Percentiles rank a stretch among this genome's conserved stretches.
These are phyloP conservation scores for Hymenoscyphus salicellus DNA, from an alignment of 2,329 filamentous ascomycete genomes.

Conservation along the genomic window DNA sequence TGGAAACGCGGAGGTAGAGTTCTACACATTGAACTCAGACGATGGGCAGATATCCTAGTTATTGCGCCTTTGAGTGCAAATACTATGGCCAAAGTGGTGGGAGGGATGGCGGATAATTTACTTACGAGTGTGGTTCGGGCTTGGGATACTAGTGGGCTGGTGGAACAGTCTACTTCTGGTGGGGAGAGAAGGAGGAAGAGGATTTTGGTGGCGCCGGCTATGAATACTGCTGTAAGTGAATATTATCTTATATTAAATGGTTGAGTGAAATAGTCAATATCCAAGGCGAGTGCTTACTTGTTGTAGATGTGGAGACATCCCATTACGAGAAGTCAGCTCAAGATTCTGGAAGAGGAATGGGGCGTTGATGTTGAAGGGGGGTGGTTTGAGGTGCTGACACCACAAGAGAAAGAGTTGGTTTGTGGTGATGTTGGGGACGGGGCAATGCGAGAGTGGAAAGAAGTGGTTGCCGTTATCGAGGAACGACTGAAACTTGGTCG, in stretches of 20 bases:
- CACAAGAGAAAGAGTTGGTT: conserved; percentile 73
- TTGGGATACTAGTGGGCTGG: conserved; percentile 65
- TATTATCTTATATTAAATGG: not conserved
- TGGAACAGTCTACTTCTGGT: conserved; percentile 15
- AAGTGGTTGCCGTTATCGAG: conserved; percentile 67
- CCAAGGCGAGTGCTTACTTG: not conserved
- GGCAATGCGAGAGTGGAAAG: conserved; percentile 78
- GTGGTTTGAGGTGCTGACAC: conserved; percentile 70
- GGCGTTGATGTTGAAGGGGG: conserved; percentile 58
- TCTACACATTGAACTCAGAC: conserved; percentile 82
- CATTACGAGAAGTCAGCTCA: conserved; percentile 70
- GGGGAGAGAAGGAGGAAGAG: conserved; percentile 48
- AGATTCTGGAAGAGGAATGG: conserved; percentile 72
- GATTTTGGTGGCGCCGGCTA: conserved; percentile 75
- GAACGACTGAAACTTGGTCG: conserved; percentile 35
- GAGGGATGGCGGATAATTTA: conserved; percentile 75
- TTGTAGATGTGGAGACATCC: conserved; percentile 77
- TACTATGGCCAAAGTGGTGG: conserved; percentile 76
- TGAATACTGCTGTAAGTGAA: conserved; percentile 65
- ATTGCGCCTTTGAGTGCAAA: conserved; percentile 83
- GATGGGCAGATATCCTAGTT: conserved; percentile 77
- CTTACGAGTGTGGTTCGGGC: conserved; percentile 73
- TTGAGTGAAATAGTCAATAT: too few species aligned
- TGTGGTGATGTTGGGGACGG: conserved; percentile 82
- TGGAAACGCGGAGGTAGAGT: conserved; percentile 80